Evolutionary conservation across 2,329 filamentous ascomycete genomes (phyloP).

Genomic region (Penicillium verrucosum): DNA sequence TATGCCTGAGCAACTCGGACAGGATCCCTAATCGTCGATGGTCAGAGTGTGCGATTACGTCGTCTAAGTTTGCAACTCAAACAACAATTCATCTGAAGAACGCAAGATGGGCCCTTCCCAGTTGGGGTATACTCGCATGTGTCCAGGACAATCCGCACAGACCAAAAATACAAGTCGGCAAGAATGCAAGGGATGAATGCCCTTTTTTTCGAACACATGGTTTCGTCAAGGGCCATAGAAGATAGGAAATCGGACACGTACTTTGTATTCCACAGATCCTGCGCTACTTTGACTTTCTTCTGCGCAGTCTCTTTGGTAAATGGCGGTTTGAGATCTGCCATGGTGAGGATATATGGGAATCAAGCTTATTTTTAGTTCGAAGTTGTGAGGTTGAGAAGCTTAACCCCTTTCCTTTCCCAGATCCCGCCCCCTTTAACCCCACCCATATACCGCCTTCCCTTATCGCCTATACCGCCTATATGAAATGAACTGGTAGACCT

Average conservation of each 20-base stretch:
- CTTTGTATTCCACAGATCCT: slow-evolving; percentile 79
- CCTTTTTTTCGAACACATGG: slow-evolving; percentile 20
- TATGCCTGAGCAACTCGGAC: slow-evolving; percentile 66
- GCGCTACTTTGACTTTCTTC: slow-evolving; percentile 77
- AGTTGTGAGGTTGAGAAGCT: neutral
- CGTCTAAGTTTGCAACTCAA: slow-evolving; percentile 2
- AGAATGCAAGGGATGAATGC: slow-evolving; percentile 19
- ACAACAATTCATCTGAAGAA: neutral
- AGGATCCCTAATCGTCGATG: slow-evolving; percentile 54
- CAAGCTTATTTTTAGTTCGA: neutral
- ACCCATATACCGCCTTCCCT: no score
- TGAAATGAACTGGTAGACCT: no score
- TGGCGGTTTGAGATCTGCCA: slow-evolving; percentile 57
- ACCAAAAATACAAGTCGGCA: slow-evolving; percentile 12
- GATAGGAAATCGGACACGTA: slow-evolving; percentile 36
- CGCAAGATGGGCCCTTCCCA: neutral
- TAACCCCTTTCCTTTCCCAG: neutral
- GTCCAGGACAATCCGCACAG: slow-evolving; percentile 12
- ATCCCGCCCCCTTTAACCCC: no score
- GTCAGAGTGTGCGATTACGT: slow-evolving; percentile 13
- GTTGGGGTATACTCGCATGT: slow-evolving; percentile 6
- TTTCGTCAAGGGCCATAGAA: neutral
- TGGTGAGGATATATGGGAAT: slow-evolving; percentile 11
- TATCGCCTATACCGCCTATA: no score
- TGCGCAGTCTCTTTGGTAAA: slow-evolving; percentile 71